Conservation (phyloP, 441 rosid species). For the Biscutella laevigata region DNA sequence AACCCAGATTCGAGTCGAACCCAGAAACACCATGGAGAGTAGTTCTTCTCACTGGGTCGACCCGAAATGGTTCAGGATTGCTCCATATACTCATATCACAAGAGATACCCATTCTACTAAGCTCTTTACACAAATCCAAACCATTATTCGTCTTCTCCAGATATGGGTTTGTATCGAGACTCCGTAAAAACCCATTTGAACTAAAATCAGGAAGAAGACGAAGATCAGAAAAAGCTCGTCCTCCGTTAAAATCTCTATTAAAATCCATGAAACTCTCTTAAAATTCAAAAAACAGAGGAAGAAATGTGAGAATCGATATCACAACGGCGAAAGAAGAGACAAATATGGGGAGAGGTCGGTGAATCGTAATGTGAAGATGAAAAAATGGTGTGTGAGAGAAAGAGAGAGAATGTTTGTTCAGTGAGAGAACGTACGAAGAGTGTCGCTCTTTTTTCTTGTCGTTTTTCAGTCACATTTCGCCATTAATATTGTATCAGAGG, state of each 20-base stretch:
- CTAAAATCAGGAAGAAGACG: constrained; percentile 6
- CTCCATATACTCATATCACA: constrained; percentile 27
- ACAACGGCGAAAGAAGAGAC: background rate
- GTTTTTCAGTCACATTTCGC: background rate
- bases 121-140: constrained; percentile 35
- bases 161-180: constrained; percentile 22
- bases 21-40: constrained; percentile 20
- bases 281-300: background rate
- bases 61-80: constrained; percentile 30
- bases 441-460: background rate
- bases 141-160: constrained; percentile 25
- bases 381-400: too few species aligned
- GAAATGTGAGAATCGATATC: background rate
- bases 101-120: constrained; percentile 37
- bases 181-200: constrained; percentile 32
- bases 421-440: background rate
- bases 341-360: too few species aligned
- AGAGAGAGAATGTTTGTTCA: too few species aligned
- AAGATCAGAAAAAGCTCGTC: constrained; percentile 23
- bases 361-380: too few species aligned
- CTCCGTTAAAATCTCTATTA: constrained; percentile 18
- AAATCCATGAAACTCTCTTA: constrained; percentile 11
- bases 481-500: background rate
- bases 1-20: constrained; percentile 4
- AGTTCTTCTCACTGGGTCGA: too few species aligned